Base-by-base conservation (phyloP, 73 alveolate species). In the Breviolum minutum region DNA sequence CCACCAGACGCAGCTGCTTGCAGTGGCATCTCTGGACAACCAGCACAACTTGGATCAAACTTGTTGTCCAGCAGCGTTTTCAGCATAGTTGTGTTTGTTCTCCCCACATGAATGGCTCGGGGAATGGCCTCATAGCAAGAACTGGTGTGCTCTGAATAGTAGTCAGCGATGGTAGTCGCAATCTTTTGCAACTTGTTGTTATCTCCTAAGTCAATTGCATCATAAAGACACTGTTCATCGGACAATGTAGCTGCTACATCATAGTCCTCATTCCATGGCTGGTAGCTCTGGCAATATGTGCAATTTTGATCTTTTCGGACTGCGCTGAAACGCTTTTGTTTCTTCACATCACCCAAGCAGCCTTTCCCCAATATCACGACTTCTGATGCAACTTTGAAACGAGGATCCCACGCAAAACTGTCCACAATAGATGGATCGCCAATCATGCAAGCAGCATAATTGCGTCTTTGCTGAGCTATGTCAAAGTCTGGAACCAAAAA, bases 251-350 rank as follows among this genome's bases (percentile, higher is more conserved):
- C 93, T 6, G 93, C 93, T 19, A 84, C 76, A 22, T 84, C 93
- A 60, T 27, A 84, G 61, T 11, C 5, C 61, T 84, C 93, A 60
- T 29, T 30, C 93, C 93, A 84, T 22, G 76, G 60, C 68, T 54
- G 73, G 76, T 48, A 40, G 22, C 76, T 20, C 14, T 30, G 62
- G 61, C 93, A 84, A 60, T 54, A 54, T 14, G 20, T 61, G 76
- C 93, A 84, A 24, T 7, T 24, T 24, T 20, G 40, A 17, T 8
- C 29, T n/a, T n/a, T n/a, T 10, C 93, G 74, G 3, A 54, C 61
- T 6, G 76, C 73, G 4, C 93, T 48, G 76, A 84, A 60, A 54
- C 93, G 93, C 93, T 84, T 84, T 76, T 84, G 93, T 22, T n/a
- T 22, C 93, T 54, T 54, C 2, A 54, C 19, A 16, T 5, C 76